Evolutionary conservation across 1,284 basidiomycete species (phyloP).

Genomic region (Phellinidium pouzarii): DNA sequence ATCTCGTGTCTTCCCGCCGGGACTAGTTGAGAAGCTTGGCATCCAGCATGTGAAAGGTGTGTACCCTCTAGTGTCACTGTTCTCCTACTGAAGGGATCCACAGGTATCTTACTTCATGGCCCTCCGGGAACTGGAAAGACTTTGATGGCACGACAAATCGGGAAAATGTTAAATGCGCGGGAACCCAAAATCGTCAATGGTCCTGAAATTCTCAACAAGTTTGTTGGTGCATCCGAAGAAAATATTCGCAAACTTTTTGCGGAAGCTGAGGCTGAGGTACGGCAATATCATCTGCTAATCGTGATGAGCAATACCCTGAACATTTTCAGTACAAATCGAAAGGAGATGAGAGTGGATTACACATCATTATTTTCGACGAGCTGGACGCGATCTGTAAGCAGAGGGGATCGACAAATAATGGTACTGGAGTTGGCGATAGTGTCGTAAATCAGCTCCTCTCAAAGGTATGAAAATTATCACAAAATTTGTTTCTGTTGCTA

Average conservation of each 20-base stretch:
- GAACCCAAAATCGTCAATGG: constrained; percentile 99
- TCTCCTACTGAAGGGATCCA: neutral
- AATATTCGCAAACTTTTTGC: constrained; percentile 97
- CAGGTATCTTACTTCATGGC: constrained; percentile 90
- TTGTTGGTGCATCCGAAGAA: constrained; percentile 97
- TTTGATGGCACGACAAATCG: constrained; percentile 96
- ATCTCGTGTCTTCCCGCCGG: constrained; percentile 95
- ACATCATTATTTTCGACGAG: constrained; percentile 99
- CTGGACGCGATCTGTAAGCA: constrained; percentile 99
- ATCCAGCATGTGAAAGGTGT: constrained; percentile 97
- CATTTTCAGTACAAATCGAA: constrained; percentile 86
- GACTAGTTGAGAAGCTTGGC: constrained; percentile 94
- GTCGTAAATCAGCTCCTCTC: constrained; percentile 98
- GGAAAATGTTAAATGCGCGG: constrained; percentile 97
- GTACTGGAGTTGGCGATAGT: constrained; percentile 98
- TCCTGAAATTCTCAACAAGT: constrained; percentile 97
- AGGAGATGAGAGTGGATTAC: constrained; percentile 95
- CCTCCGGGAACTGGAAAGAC: constrained; percentile 99
- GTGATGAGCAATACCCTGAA: constrained; percentile 1
- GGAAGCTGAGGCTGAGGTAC: constrained; percentile 94
- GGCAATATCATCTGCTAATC: constrained; percentile 20
- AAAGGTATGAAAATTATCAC: constrained; percentile 54
- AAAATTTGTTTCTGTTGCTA: neutral
- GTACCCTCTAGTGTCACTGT: constrained; percentile 15
- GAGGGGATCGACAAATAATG: constrained; percentile 81